Percentiles rank a stretch among this genome's conserved stretches.
These are phyloP conservation scores for Eremochloa ophiuroides DNA, from an alignment of 176 grass and related monocot species.

Conservation along the genomic window DNA sequence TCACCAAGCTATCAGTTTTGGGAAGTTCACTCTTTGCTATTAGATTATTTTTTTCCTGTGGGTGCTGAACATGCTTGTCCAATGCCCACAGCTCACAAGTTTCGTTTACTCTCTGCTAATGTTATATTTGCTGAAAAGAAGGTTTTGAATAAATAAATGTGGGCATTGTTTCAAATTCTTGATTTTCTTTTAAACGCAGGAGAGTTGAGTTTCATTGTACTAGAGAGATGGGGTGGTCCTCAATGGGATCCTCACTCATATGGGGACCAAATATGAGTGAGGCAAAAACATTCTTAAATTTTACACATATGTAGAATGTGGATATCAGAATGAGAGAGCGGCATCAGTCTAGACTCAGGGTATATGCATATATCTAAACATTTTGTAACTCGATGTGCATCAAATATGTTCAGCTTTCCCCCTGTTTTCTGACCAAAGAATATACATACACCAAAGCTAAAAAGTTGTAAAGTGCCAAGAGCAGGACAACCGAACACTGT, in stretches of 20 bases:
- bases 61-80: slow-evolving; percentile 7
- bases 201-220: too few relatives aligned
- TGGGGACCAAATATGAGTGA: too few relatives aligned
- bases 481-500: background rate
- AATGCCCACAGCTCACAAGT: slow-evolving; percentile 15
- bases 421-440: background rate
- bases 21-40: slow-evolving; percentile 28
- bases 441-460: background rate
- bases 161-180: slow-evolving; percentile 1
- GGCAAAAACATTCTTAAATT: too few relatives aligned
- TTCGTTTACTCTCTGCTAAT: slow-evolving; percentile 27
- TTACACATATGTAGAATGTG: slow-evolving; percentile 21
- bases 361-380: background rate
- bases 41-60: background rate
- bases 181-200: too few relatives aligned
- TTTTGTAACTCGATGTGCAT: background rate
- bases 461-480: background rate
- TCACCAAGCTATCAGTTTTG: slow-evolving; percentile 39
- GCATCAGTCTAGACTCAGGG: background rate
- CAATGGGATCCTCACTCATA: too few relatives aligned
- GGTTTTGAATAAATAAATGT: slow-evolving; percentile 26
- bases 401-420: background rate
- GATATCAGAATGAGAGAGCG: background rate
- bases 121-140: slow-evolving; percentile 28
- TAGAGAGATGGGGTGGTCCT: too few relatives aligned